phyloP scores from a whole-genome alignment of 1,284 basidiomycete species.

The Nidula niveotomentosa region DNA sequence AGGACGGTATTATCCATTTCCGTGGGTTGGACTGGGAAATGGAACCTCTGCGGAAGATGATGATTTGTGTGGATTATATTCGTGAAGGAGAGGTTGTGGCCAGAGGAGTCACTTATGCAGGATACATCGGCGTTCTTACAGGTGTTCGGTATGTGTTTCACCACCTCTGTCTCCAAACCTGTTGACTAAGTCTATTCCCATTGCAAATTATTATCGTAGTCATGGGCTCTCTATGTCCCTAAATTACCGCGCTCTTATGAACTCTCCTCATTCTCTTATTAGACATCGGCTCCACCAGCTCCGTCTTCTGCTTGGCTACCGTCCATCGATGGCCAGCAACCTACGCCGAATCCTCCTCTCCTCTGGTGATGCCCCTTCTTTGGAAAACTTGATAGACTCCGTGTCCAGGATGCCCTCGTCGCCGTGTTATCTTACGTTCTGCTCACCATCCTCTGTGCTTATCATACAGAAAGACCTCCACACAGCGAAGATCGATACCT shows the following conservation, averaged over 20 bases:
- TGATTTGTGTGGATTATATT: constrained; percentile 29
- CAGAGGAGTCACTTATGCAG: constrained; percentile 32
- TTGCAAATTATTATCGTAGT: constrained; percentile 8
- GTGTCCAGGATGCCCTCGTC: constrained; percentile 18
- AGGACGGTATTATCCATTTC: constrained; percentile 27
- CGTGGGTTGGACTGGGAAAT: constrained; percentile 35
- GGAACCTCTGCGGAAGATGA: constrained; percentile 27
- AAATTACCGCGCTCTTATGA: constrained; percentile 27
- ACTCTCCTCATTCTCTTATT: constrained; percentile 16
- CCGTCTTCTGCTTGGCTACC: constrained; percentile 24
- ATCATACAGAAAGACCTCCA: constrained; percentile 30
- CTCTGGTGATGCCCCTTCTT: constrained; percentile 18
- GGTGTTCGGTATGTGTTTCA: constrained; percentile 24
- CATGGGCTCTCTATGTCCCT: constrained; percentile 30
- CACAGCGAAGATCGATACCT: constrained; percentile 14
- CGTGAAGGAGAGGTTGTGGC: constrained; percentile 26
- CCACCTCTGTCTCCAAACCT: neutral
- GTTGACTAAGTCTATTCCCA: neutral
- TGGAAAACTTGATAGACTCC: constrained; percentile 12
- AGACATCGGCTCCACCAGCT: constrained; percentile 24
- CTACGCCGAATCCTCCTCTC: constrained; percentile 27
- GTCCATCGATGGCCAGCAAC: constrained; percentile 25
- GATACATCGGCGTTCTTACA: constrained; percentile 32
- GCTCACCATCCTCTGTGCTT: constrained; percentile 22
- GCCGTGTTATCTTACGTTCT: constrained; percentile 32